A percentile compares a stretch with the other conserved stretches of the same genome.
Conservation (phyloP, 345 rosid species). For the Erucastrum elatum region DNA sequence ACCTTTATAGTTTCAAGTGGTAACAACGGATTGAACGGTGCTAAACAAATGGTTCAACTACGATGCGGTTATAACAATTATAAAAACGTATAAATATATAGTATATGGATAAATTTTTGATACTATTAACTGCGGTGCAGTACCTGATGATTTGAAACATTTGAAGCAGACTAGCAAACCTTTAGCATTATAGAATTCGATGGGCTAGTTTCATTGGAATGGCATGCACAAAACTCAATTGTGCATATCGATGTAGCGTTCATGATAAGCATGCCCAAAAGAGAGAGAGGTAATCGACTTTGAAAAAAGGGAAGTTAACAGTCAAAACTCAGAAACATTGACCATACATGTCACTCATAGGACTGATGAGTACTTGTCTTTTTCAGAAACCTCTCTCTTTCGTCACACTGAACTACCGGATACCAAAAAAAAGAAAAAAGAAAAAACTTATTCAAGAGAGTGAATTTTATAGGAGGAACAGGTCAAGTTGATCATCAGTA, state of each 20-base stretch:
- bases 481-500: slow-evolving; percentile 14
- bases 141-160: too few relatives aligned
- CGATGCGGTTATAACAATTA: too few relatives aligned
- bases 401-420: background rate
- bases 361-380: background rate
- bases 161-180: background rate
- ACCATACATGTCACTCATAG: slow-evolving; percentile 25
- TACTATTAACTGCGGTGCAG: too few relatives aligned
- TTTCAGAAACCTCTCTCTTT: slow-evolving; percentile 8
- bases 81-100: too few relatives aligned
- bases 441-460: background rate
- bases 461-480: slow-evolving; percentile 14
- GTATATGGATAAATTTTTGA: too few relatives aligned
- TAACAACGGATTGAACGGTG: too few relatives aligned
- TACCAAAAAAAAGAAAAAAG: background rate
- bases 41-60: too few relatives aligned
- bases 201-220: slow-evolving; percentile 1
- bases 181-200: background rate
- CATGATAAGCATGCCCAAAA: slow-evolving; percentile 2
- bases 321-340: slow-evolving; percentile 18
- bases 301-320: background rate
- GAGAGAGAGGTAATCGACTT: background rate
- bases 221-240: slow-evolving; percentile 8
- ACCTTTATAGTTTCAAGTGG: background rate
- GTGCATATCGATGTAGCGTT: background rate